Base-by-base conservation (phyloP, 2,329 filamentous ascomycete genomes). In the Cercospora citrullina region DNA sequence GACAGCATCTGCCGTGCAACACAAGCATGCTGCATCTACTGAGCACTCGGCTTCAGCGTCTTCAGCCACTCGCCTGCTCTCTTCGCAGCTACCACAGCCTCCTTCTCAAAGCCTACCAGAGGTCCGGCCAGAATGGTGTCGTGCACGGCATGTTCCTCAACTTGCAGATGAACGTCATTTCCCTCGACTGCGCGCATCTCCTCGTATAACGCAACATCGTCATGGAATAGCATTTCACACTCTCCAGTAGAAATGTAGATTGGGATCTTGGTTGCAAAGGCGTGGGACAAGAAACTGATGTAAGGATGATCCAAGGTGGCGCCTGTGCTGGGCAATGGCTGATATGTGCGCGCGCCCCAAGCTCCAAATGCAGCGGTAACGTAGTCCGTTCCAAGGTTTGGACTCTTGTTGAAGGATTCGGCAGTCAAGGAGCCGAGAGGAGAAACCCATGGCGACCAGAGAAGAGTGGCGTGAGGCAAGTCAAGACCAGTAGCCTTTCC, bases 381-480 rank as follows among this genome's bases (percentile, higher is more conserved):
- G 69, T 80, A 84, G 71, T 86, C 84, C 10, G 79, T 79, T 3
- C 45, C 16, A 63, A 74, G 77, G 62, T 82, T 76, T 1, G 75
- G 74, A 57, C 79, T 81, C 14, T 68, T 65, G 64, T 73, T 65
- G 26, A 78, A 72, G 33, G 69, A 73, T 0, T 73, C 71, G 12
- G 66, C 65, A 9, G 74, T 75, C 1, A 74, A 69, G 1, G 75
- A 72, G 1, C 76, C 75, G 4, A 74, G 60, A 0, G 82, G 76
- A n/a, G 80, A 73, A 9, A 82, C 75, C 80, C 81, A 82, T 0
- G 82, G 81, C 2, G 77, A 80, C 81, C 81, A 83, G 4, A 85
- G 74, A 51, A 79, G 77, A 0, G 79, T 79, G 4, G 79, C 79
- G 0, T 70, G 71, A 0, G 83, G 84, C 1, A 58, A 21, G 0